phyloP scores from a whole-genome alignment of 805 yeast species.

The Lipomyces orientalis region DNA sequence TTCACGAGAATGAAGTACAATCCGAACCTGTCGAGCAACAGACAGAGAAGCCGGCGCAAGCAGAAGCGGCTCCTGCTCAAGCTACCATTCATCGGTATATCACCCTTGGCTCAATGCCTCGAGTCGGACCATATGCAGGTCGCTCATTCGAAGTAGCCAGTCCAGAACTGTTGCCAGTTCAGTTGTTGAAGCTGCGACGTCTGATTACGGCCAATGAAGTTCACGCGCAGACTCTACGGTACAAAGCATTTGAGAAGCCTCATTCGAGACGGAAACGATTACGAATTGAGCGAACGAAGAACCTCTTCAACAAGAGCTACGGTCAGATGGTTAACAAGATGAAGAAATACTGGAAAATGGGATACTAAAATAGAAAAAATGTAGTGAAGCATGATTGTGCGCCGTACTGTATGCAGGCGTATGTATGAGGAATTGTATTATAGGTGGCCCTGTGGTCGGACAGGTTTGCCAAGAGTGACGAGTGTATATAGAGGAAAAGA shows the following conservation, averaged over 20 bases:
- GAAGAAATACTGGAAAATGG: slow-evolving; percentile 25
- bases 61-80: neutral
- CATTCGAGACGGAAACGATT: slow-evolving; percentile 23
- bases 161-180: slow-evolving; percentile 1
- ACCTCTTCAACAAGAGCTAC: slow-evolving; percentile 16
- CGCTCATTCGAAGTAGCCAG: slow-evolving; percentile 16
- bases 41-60: neutral
- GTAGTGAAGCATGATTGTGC: neutral
- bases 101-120: slow-evolving; percentile 23
- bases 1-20: neutral
- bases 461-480: neutral
- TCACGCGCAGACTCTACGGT: neutral
- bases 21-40: neutral
- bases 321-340: slow-evolving; percentile 9
- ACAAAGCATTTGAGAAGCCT: slow-evolving; percentile 27
- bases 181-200: slow-evolving; percentile 5
- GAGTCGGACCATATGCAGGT: slow-evolving; percentile 23
- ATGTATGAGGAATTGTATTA: neutral
- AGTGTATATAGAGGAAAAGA: neutral
- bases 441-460: neutral
- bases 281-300: neutral
- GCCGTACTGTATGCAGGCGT: neutral
- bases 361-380: slow-evolving; percentile 19
- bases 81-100: slow-evolving; percentile 12
- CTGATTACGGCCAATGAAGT: slow-evolving; percentile 4